A percentile compares a stretch with the other conserved stretches of the same genome.
phyloP scores from a whole-genome alignment of 163 green algal genomes.

The Smithsoniella earleae region DNA sequence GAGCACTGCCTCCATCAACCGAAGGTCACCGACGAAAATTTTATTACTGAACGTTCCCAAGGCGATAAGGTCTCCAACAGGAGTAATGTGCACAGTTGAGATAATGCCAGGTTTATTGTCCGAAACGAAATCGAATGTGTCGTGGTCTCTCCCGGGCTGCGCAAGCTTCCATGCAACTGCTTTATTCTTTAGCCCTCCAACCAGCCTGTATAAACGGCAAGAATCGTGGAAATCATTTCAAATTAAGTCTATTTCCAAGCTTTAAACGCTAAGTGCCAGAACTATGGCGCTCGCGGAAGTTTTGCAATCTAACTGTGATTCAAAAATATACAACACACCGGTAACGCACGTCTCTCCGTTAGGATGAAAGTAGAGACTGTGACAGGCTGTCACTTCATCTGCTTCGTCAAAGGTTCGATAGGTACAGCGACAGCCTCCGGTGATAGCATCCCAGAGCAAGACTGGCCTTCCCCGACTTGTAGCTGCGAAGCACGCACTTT shows the following conservation, averaged over 20 bases:
- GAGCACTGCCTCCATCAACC: neutral
- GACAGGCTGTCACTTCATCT: constrained; percentile 73
- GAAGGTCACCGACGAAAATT: neutral
- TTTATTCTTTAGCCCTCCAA: neutral
- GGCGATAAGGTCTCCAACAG: neutral
- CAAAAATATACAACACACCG: constrained; percentile 63
- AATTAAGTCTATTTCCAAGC: constrained; percentile 40
- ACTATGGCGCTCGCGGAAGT: constrained; percentile 53
- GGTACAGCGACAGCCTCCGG: constrained; percentile 54
- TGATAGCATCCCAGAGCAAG: constrained; percentile 58
- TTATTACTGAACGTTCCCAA: neutral
- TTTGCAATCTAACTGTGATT: no score
- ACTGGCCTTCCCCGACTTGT: constrained; percentile 32
- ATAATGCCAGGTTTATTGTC: constrained; percentile 17
- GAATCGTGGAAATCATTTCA: constrained; percentile 12
- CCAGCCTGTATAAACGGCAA: neutral
- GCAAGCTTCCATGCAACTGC: neutral
- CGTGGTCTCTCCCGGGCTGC: neutral
- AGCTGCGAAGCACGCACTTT: neutral
- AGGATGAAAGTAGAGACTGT: constrained; percentile 61
- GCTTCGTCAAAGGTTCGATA: constrained; percentile 74
- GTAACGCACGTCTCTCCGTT: constrained; percentile 41
- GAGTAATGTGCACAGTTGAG: neutral
- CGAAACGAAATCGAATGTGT: neutral
- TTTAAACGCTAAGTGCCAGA: constrained; percentile 43